Evolutionary conservation across 2,329 filamentous ascomycete species (phyloP), one percentile per base, ranked within the genome.

Genomic region (Ceratocystis diversiconidia): DNA sequence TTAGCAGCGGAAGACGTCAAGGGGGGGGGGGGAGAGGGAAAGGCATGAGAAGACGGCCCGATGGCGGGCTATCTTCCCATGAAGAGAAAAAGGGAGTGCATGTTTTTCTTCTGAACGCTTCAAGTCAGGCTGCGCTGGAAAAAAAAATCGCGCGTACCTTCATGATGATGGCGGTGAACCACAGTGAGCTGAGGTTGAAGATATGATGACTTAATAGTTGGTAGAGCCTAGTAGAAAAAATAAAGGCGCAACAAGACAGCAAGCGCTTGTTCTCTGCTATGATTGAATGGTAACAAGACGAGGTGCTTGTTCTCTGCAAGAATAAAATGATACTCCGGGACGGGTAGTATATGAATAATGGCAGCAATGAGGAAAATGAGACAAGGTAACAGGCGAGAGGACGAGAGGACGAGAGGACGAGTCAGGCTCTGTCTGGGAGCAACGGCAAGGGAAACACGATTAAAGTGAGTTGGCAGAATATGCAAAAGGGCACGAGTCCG

Each of bases 131-230:
- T 63, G 63, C 66, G 63, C 66, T 65, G 63, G 46, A 60, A 65
- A 65, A 63, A 67, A 67, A 65, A 63, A 61, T 30, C 41, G 66
- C 66, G 66, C 66, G 63, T 67, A 67, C 66, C 66, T 67, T 67
- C 66, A 67, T 67, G 66, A 63, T 67, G 63, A 67, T 65, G 59
- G 66, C 63, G 61, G 63, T 67, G 41, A 67, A 65, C 66, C 66
- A 67, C 66, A 67, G 66, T 67, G 60, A 46, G 46, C 66, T 65
- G 66, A 67, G 66, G 66, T 65, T 67, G 67, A 65, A 67, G 65
- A 65, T 64, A 55, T 60, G 63, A 63, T 57, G 55, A 46, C 46
- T 64, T 15, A 43, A 50, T 62, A 25, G 55, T 52, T 7, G 55
- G 55, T n/a, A 36, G 6, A 17, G 55, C 55, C 28, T 59, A 28